Percentiles rank a stretch among this genome's conserved stretches.
phyloP scores from a whole-genome alignment of 768 basidiomycete species.

The Pulveroboletus sp. region DNA sequence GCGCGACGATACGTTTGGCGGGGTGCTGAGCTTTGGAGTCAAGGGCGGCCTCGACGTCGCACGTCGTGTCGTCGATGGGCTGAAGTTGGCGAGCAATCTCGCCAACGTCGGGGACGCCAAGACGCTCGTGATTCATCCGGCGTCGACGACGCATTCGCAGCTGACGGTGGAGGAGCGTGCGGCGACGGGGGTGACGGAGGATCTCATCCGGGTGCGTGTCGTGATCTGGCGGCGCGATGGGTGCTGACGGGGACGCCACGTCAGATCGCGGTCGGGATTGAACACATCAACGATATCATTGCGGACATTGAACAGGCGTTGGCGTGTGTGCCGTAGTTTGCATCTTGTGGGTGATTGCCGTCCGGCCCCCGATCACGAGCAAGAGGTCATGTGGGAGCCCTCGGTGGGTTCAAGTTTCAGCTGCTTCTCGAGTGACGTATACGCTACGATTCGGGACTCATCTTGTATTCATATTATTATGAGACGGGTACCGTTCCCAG shows the following conservation, averaged over 20 bases:
- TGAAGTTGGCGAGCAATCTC: constrained; percentile 67
- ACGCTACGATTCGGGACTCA: too few relatives aligned
- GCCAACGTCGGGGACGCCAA: constrained; percentile 71
- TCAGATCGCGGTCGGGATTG: constrained; percentile 45
- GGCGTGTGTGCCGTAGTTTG: too few relatives aligned
- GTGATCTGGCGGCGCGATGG: neutral
- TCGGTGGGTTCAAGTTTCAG: too few relatives aligned
- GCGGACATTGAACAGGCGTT: constrained; percentile 44
- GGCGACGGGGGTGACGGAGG: constrained; percentile 48
- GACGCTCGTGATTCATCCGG: constrained; percentile 59
- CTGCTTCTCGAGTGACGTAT: too few relatives aligned
- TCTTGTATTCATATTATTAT: too few relatives aligned
- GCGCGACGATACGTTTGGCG: constrained; percentile 52
- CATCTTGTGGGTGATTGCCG: too few relatives aligned
- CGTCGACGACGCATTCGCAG: constrained; percentile 58
- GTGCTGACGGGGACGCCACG: too few relatives aligned
- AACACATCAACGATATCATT: constrained; percentile 44
- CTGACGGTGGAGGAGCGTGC: constrained; percentile 45
- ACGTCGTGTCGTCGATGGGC: constrained; percentile 61
- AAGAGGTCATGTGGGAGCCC: too few relatives aligned
- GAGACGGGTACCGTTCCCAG: too few relatives aligned
- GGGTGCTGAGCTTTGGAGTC: constrained; percentile 75
- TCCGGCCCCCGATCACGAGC: too few relatives aligned
- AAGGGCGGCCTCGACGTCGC: constrained; percentile 52
- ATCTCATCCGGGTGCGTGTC: constrained; percentile 50